A percentile compares a stretch with the other conserved stretches of the same genome.
phyloP scores from a whole-genome alignment of 306 rosid genomes.

The Fragaria nilgerrensis region DNA sequence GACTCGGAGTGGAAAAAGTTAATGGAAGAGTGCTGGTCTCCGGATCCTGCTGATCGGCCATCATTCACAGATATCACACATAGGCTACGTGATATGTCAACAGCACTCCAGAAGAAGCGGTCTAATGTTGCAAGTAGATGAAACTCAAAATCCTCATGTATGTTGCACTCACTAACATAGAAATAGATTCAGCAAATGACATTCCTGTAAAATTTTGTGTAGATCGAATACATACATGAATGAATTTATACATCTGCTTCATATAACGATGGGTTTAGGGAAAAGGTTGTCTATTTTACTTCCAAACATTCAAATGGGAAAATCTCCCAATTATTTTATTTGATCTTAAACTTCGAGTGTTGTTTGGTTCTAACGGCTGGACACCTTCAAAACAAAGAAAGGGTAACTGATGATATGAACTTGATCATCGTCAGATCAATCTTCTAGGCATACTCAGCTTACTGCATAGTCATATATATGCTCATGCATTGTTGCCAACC shows the following conservation, averaged over 20 bases:
- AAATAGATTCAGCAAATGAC: background rate
- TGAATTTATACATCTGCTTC: background rate
- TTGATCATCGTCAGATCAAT: too few species aligned
- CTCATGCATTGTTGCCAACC: too few species aligned
- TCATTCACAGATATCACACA: conserved; percentile 68
- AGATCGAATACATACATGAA: background rate
- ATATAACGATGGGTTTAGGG: background rate
- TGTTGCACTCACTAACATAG: conserved; percentile 27
- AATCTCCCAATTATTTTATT: too few species aligned
- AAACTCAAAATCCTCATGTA: conserved; percentile 25
- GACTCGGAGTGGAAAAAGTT: conserved; percentile 74
- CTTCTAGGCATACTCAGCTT: too few species aligned
- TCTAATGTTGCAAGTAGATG: conserved; percentile 31
- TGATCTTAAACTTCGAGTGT: background rate
- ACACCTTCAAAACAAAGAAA: too few species aligned
- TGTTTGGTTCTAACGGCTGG: background rate
- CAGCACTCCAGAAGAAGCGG: conserved; percentile 54
- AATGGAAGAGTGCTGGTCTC: conserved; percentile 93
- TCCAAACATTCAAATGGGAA: background rate
- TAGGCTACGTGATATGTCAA: conserved; percentile 69
- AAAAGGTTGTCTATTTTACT: background rate
- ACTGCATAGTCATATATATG: too few species aligned
- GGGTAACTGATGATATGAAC: too few species aligned
- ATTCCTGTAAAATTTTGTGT: conserved; percentile 3
- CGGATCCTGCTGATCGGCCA: conserved; percentile 76